Evolutionary conservation across 2,329 filamentous ascomycete species (phyloP), one percentile per base, ranked within the genome.

Genomic region (Nothophaeocryptopus gaeumannii): DNA sequence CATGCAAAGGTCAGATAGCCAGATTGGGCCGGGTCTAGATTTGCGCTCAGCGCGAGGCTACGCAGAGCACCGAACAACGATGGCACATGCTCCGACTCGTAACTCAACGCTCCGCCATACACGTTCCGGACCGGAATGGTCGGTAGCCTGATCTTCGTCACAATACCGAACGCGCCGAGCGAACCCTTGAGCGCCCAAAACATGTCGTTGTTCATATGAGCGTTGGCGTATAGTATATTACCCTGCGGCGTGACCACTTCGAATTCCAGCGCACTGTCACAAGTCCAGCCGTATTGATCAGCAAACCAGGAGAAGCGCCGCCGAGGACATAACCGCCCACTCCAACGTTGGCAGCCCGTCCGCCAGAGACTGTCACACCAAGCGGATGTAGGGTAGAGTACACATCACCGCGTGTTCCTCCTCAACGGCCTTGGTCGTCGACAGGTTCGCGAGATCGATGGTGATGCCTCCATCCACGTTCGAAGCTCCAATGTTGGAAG

Each of bases 231-330:
- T n/a, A 63, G 35, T 5, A 60, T 54, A 13, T 52, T 39, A 7
- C 56, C 60, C 33, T 54, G 47, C 4, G 61, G 56, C n/a, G 58
- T 54, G 8, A 65, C 59, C 5, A 66, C 50, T 39, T 61, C 54
- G 14, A 58, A 55, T 26, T 60, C 56, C 5, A 55, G 8, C 5
- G 59, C 55, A 26, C 38, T 54, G 26, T 63, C 78, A 45, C 72
- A 74, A 14, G 72, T 75, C 67, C 75, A 80, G 12, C 80, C 80
- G 52, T 71, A 61, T 1, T 63, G 62, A 0, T 70, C 69, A 1
- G 72, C 68, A 55, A 77, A 74, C 64, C 70, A 79, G 1, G 74
- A 76, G 26, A 78, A 72, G 5, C 78, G 15, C 63, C 63, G 8
- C 74, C 74, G 0, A 77, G 69, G 3, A 72, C 57, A 20, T 76